Conservation (phyloP, 2,329 filamentous ascomycete species). For the Zymoseptoria tritici region DNA sequence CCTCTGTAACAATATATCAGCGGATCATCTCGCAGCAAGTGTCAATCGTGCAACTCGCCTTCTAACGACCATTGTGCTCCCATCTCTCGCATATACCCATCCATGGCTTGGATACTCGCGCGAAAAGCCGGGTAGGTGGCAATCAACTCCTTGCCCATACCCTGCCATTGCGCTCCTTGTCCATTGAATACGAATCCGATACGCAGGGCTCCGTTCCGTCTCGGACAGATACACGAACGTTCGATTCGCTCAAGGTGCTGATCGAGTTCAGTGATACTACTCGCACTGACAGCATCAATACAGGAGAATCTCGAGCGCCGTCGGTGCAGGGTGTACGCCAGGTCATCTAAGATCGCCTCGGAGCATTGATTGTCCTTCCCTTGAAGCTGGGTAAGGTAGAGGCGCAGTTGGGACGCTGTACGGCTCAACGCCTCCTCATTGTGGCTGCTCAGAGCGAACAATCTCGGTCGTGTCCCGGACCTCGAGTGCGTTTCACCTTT, state of each 20-base stretch:
- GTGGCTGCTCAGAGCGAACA: not conserved
- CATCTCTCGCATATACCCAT: too few species aligned
- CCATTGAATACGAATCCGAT: conserved; percentile 10
- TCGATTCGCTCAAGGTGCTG: not conserved
- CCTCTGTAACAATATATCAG: too few species aligned
- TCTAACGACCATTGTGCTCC: too few species aligned
- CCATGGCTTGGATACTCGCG: too few species aligned
- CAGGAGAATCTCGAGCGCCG: not conserved
- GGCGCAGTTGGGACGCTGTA: not conserved
- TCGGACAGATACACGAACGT: not conserved
- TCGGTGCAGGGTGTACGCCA: too few species aligned
- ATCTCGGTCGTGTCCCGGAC: not conserved
- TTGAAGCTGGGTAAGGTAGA: not conserved
- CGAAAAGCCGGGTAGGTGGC: not conserved
- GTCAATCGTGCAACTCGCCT: too few species aligned
- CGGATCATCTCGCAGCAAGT: too few species aligned
- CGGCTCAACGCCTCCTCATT: not conserved
- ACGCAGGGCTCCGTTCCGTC: not conserved
- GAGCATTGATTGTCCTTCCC: not conserved
- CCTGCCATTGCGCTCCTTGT: conserved; percentile 12
- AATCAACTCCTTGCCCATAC: conserved; percentile 12
- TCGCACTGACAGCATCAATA: not conserved
- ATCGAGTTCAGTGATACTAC: not conserved
- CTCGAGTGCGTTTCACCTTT: not conserved
- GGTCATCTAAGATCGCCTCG: too few species aligned